phyloP scores from a whole-genome alignment of 2,329 filamentous ascomycete genomes.

The Hymenoscyphus albidus region DNA sequence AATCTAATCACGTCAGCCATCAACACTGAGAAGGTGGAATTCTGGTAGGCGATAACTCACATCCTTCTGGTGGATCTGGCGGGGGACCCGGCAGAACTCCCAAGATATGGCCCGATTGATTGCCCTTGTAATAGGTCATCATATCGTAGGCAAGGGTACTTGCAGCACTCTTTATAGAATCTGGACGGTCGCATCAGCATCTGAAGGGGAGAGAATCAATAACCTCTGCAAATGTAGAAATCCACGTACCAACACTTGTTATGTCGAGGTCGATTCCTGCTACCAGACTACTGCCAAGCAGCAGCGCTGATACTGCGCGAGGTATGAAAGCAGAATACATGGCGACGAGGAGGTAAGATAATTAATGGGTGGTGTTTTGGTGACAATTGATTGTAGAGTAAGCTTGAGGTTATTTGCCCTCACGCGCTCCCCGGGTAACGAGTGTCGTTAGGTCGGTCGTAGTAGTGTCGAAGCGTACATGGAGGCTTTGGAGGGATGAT shows the following conservation, averaged over 20 bases:
- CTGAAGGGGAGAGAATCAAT: conserved; percentile 27
- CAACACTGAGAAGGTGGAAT: not conserved
- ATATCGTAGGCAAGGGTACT: conserved; percentile 36
- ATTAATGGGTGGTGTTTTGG: conserved; percentile 6
- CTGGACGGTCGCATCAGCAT: conserved; percentile 30
- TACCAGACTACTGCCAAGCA: conserved; percentile 34
- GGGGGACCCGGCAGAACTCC: conserved; percentile 48
- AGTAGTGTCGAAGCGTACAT: not conserved
- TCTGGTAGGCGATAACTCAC: conserved; percentile 23
- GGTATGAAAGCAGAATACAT: conserved; percentile 28
- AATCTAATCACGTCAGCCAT: conserved; percentile 37
- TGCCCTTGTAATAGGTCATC: conserved; percentile 42
- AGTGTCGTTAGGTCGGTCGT: conserved; percentile 1
- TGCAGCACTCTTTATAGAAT: conserved; percentile 33
- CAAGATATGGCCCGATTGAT: conserved; percentile 41
- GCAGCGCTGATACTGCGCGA: conserved; percentile 22
- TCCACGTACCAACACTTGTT: conserved; percentile 1
- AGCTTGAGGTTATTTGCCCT: not conserved
- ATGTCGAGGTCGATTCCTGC: conserved; percentile 33
- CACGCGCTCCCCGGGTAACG: not conserved
- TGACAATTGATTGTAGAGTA: not conserved
- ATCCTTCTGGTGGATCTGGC: conserved; percentile 31
- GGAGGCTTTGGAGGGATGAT: not conserved
- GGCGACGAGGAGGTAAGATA: conserved; percentile 4
- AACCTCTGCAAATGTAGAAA: not conserved